A percentile compares a stretch with the other conserved stretches of the same genome.
Evolutionary conservation across 371 early-diverging fungal genomes (phyloP).

Genomic region (Mucor ambiguus): DNA sequence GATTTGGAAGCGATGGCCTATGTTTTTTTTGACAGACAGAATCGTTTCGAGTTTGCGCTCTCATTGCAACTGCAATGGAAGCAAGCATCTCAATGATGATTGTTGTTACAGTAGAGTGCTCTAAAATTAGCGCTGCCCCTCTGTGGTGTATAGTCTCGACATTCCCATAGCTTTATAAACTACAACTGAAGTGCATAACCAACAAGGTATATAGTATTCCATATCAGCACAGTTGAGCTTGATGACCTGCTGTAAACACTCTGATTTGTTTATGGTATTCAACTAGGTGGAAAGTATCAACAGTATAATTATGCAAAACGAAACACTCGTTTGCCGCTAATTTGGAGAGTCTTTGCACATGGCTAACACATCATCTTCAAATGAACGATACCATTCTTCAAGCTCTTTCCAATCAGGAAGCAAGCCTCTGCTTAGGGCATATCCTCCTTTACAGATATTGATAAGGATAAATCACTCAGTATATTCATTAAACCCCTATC

Average conservation of each 20-base stretch:
- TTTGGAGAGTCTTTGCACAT: too few relatives aligned
- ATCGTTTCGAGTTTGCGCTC: too few relatives aligned
- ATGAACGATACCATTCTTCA: background rate
- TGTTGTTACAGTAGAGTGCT: too few relatives aligned
- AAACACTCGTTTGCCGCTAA: too few relatives aligned
- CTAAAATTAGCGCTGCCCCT: too few relatives aligned
- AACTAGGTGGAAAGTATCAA: too few relatives aligned
- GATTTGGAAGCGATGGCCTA: background rate
- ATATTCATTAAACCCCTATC: too few relatives aligned
- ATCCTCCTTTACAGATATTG: background rate
- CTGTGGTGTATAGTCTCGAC: too few relatives aligned
- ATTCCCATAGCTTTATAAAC: background rate
- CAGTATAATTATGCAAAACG: background rate
- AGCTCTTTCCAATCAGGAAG: background rate
- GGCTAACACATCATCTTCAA: background rate
- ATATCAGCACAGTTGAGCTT: background rate
- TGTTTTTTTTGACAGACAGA: too few relatives aligned
- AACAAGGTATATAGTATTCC: background rate
- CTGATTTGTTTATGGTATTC: background rate
- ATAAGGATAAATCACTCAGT: background rate
- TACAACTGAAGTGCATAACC: background rate
- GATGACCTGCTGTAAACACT: background rate
- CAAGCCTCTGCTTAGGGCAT: background rate
- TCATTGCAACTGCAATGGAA: too few relatives aligned
- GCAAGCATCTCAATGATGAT: too few relatives aligned